Conservation (phyloP, 2,329 filamentous ascomycete species). For the Bertia moriformis region DNA sequence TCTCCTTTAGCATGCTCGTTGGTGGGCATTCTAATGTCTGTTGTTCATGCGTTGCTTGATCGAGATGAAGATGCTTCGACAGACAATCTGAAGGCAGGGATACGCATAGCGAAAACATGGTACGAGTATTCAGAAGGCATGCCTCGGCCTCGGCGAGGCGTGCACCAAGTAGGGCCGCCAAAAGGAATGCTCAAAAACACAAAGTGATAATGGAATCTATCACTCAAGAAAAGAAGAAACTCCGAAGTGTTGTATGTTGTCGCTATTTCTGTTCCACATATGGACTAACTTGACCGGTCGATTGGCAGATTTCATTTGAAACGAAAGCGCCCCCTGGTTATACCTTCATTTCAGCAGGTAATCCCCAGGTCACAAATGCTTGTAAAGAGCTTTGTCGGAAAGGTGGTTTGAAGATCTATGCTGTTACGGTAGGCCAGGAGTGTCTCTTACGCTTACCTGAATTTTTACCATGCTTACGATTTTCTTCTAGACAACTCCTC, state of each 20-base stretch:
- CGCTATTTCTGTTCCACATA: not conserved
- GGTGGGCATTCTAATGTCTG: not conserved
- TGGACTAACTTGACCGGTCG: not conserved
- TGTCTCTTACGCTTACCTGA: constrained; percentile 2
- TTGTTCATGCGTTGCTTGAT: not conserved
- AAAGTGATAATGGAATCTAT: constrained; percentile 43
- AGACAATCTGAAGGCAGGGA: not conserved
- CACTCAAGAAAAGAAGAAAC: constrained; percentile 43
- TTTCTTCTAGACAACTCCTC: constrained; percentile 26
- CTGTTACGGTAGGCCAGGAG: constrained; percentile 37
- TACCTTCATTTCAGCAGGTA: constrained; percentile 43
- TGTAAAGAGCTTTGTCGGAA: constrained; percentile 45
- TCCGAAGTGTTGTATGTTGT: constrained; percentile 30
- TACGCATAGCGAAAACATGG: constrained; percentile 13
- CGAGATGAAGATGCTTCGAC: not conserved
- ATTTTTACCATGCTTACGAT: constrained; percentile 4
- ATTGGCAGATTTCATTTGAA: constrained; percentile 39
- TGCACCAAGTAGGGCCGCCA: constrained; percentile 14
- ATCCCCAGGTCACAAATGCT: constrained; percentile 39
- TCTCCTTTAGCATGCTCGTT: not conserved
- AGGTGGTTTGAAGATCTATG: constrained; percentile 33
- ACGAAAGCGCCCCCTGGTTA: constrained; percentile 41
- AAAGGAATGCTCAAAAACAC: constrained; percentile 25
- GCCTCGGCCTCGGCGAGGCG: constrained; percentile 16
- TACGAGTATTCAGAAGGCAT: constrained; percentile 16